Base-by-base conservation (phyloP, 1,139 yeast species). In the Debaryomyces robertsiae region DNA sequence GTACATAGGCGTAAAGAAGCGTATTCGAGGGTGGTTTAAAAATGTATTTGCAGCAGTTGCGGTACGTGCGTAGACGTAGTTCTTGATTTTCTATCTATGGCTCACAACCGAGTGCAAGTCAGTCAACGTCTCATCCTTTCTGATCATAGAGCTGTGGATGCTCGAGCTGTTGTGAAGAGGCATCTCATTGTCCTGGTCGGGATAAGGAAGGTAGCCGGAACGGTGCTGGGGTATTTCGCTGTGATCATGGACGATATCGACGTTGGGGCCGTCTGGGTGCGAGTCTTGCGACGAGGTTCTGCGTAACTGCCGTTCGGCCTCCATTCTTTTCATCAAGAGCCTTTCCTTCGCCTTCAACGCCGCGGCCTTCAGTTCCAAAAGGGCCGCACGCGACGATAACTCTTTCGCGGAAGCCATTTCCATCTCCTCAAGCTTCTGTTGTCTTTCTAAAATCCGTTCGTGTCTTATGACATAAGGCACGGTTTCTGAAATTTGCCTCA, bases 401-500 rank as follows among this genome's bases (percentile, higher is more conserved):
- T 84, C 91, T 57, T 76, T 75, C 0, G 93, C 93, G 47, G 87
- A 79, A 46, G 83, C 84, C 60, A 83, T 82, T 58, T 85, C 94
- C 66, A 85, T 66, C 54, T 85, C 89, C 56, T 85, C 91, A 46
- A 85, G 67, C 62, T 83, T 84, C 45, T 82, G 87, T 56, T 85
- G 91, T 60, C 87, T 82, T 44, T 84, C 84, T 50, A 82, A 66
- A 42, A 84, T 75, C 46, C 86, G 75, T 59, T 85, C 93, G 58
- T 85, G 93, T 57, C 87, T 77, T 48, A 85, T 68, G 27, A 84
- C 85, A 51, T 85, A 85, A 25, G 94, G 94, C 23, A 85, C 88
- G 2, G 93, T 85, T 57, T 84, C 93, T 27, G 90, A 82, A 42
- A 85, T 81, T 58, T 82, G 85, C 58, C 94, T 75, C 50, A 85